These are phyloP conservation scores for Senecio squalidus DNA, from an alignment of 140 eudicot genomes.

Conservation along the genomic window DNA sequence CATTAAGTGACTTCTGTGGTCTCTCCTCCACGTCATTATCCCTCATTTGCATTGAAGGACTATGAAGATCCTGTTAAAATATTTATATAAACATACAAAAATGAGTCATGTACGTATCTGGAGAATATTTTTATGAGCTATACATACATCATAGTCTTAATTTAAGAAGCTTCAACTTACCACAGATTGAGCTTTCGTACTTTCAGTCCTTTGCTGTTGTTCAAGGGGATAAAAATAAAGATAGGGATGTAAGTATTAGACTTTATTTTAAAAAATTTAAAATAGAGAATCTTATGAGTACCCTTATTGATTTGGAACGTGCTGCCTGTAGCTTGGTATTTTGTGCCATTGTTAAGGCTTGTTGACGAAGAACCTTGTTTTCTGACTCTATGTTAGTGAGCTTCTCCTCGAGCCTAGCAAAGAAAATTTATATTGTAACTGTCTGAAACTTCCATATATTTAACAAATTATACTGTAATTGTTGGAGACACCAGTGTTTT, in stretches of 20 bases:
- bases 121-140: background rate
- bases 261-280: conserved; percentile 4
- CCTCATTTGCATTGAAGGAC: conserved; percentile 58
- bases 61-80: conserved; percentile 54
- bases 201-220: conserved; percentile 56
- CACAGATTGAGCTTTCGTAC: conserved; percentile 26
- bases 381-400: conserved; percentile 76
- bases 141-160: background rate
- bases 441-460: too few species aligned
- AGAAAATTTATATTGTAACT: background rate
- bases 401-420: conserved; percentile 80
- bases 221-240: conserved; percentile 14
- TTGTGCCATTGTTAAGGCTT: conserved; percentile 88
- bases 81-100: background rate
- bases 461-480: background rate
- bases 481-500: too few species aligned
- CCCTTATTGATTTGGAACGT: conserved; percentile 76
- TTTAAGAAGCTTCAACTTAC: conserved; percentile 41
- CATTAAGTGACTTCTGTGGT: conserved; percentile 88
- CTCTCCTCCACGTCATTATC: conserved; percentile 71
- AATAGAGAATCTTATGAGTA: conserved; percentile 21
- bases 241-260: conserved; percentile 19
- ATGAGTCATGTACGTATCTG: background rate
- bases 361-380: conserved; percentile 90
- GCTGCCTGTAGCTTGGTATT: conserved; percentile 52